Evolutionary conservation across 208 protist genomes (phyloP).

Genomic region (Acanthamoeba polyphaga): DNA sequence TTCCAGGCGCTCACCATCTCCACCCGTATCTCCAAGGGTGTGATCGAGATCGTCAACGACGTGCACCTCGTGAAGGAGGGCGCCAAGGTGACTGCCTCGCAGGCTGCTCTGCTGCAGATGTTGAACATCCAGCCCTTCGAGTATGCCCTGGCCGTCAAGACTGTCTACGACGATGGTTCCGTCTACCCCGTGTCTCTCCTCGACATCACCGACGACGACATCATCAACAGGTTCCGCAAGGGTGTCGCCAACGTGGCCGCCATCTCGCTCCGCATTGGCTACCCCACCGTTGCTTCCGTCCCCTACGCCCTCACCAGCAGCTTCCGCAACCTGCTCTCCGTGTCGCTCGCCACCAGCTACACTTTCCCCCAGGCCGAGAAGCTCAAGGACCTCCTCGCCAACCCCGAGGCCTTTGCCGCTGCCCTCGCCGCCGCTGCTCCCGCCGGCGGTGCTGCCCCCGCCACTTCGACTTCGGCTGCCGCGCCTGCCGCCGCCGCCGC

Average conservation of each 20-base stretch:
- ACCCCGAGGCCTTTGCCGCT: constrained; percentile 91
- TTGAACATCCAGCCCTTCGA: constrained; percentile 99
- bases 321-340: constrained; percentile 97
- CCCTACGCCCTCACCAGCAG: constrained; percentile 96
- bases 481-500: not conserved
- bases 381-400: constrained; percentile 94
- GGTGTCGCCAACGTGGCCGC: constrained; percentile 95
- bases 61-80: constrained; percentile 96
- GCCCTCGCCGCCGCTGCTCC: constrained; percentile 43
- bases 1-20: constrained; percentile 99
- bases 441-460: constrained; percentile 26
- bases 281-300: constrained; percentile 95
- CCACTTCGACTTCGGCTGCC: not conserved
- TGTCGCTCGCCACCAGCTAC: constrained; percentile 96
- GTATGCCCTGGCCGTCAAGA: constrained; percentile 96
- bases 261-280: constrained; percentile 96
- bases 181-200: constrained; percentile 96
- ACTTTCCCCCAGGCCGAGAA: constrained; percentile 87
- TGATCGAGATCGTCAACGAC: constrained; percentile 98
- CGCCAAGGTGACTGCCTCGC: constrained; percentile 97
- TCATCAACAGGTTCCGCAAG: constrained; percentile 92
- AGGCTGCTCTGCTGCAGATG: constrained; percentile 98
- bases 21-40: constrained; percentile 99
- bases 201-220: constrained; percentile 95
- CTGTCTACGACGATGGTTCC: constrained; percentile 97